Evolutionary conservation across 1,284 basidiomycete species (phyloP).

Genomic region (Pascua guehoae): DNA sequence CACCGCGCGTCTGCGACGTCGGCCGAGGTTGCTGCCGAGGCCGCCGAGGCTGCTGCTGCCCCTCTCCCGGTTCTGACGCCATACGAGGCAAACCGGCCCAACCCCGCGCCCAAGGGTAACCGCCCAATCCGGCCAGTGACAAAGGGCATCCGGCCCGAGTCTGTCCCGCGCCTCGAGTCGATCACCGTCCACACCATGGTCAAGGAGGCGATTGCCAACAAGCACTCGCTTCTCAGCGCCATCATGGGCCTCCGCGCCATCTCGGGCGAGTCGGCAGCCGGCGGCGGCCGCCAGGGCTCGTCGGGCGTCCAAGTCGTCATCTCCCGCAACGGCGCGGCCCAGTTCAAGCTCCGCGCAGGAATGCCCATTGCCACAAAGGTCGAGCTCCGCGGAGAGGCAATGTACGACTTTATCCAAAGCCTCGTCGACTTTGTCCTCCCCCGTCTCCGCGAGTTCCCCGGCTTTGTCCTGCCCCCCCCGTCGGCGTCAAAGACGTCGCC

Average conservation of each 20-base stretch:
- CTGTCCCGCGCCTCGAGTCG: conserved; percentile 71
- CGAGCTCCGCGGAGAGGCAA: conserved; percentile 78
- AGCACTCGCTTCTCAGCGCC: conserved; percentile 72
- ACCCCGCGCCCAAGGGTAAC: conserved; percentile 41
- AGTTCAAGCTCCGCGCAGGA: conserved; percentile 77
- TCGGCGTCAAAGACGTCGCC: conserved; percentile 57
- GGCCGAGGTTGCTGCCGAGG: conserved; percentile 7
- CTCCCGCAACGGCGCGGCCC: conserved; percentile 74
- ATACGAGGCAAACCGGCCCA: conserved; percentile 48
- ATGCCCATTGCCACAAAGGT: conserved; percentile 85
- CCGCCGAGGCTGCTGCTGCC: conserved; percentile 4
- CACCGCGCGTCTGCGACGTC: conserved; percentile 54
- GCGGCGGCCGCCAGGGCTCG: conserved; percentile 64
- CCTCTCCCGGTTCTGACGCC: conserved; percentile 35
- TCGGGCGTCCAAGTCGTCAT: conserved; percentile 76
- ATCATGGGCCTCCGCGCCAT: conserved; percentile 85
- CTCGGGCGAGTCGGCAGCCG: conserved; percentile 72
- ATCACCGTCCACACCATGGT: conserved; percentile 81
- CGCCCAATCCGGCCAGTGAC: conserved; percentile 42
- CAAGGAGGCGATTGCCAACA: conserved; percentile 72
- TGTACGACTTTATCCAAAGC: conserved; percentile 88
- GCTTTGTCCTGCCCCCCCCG: conserved; percentile 70
- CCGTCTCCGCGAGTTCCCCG: conserved; percentile 82
- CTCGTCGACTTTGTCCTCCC: conserved; percentile 93
- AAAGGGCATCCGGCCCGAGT: conserved; percentile 59